Evolutionary conservation across 2,329 filamentous ascomycete genomes (phyloP).

Genomic region (Lasiodiplodia citricola): DNA sequence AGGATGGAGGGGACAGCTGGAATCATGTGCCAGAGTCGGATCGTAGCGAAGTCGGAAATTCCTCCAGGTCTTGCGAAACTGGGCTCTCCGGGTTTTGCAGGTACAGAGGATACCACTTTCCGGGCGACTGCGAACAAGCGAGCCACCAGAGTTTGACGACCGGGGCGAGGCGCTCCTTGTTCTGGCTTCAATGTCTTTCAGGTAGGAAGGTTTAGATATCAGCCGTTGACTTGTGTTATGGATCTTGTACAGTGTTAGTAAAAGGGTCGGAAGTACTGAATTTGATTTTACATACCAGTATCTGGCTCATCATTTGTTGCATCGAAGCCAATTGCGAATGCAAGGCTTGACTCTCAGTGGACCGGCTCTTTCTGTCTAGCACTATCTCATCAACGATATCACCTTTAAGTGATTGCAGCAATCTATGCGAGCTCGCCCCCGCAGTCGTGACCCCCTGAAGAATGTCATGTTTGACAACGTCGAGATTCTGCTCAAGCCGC

Average conservation of each 20-base stretch:
- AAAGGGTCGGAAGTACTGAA: accelerated
- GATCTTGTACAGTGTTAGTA: not conserved
- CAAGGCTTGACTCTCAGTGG: not conserved
- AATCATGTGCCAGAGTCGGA: not conserved
- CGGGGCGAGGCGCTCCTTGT: not conserved
- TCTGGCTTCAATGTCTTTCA: not conserved
- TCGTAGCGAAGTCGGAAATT: not conserved
- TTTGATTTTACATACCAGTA: not conserved
- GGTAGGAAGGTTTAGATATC: not conserved
- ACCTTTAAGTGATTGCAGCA: not conserved
- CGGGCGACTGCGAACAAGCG: not conserved
- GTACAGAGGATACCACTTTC: not conserved
- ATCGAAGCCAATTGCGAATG: not conserved
- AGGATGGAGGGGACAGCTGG: not conserved
- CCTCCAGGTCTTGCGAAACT: not conserved
- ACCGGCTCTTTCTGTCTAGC: not conserved
- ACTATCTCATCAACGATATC: not conserved
- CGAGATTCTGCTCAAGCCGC: not conserved
- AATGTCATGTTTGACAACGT: not conserved
- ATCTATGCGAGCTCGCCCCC: not conserved
- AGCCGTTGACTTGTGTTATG: not conserved
- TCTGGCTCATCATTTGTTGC: not conserved
- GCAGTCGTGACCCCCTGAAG: not conserved
- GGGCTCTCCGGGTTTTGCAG: not conserved
- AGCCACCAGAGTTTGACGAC: not conserved